These are phyloP conservation scores for Strobilomyces echinocephalus DNA, from an alignment of 768 basidiomycete genomes.

Conservation along the genomic window DNA sequence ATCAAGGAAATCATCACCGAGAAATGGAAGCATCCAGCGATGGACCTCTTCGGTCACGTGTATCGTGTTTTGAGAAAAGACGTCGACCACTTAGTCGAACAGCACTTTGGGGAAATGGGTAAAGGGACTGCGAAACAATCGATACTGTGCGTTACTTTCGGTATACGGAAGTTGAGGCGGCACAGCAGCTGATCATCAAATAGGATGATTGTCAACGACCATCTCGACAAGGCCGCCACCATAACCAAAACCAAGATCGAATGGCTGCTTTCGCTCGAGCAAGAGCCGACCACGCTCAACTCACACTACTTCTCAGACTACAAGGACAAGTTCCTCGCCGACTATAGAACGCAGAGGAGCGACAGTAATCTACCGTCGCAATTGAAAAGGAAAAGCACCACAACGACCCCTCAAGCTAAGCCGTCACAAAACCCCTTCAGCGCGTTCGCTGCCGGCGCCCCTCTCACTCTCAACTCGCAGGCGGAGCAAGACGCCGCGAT, in stretches of 20 bases:
- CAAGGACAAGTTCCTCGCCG: constrained; percentile 41
- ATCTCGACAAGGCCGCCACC: constrained; percentile 40
- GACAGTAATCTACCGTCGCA: neutral
- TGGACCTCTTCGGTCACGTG: constrained; percentile 38
- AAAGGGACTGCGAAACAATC: constrained; percentile 47
- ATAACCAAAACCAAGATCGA: constrained; percentile 36
- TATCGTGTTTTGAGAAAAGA: constrained; percentile 34
- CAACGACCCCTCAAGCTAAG: neutral
- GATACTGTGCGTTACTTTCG: constrained; percentile 34
- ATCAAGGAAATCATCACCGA: constrained; percentile 40
- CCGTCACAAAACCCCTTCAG: neutral
- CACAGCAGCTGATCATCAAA: neutral
- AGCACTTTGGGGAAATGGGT: constrained; percentile 47
- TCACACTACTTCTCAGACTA: constrained; percentile 45
- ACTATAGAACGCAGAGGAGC: constrained; percentile 38
- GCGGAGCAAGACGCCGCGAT: constrained; percentile 15
- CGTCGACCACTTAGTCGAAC: constrained; percentile 36
- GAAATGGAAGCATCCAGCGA: constrained; percentile 46
- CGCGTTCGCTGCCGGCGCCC: neutral
- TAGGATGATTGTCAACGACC: constrained; percentile 44
- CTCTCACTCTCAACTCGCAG: too few species aligned
- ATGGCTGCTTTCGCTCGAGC: constrained; percentile 47
- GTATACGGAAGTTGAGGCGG: neutral
- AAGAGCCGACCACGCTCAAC: constrained; percentile 44
- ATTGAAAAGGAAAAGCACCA: neutral